Evolutionary conservation across 768 basidiomycete genomes (phyloP), one percentile per base, ranked within the genome.

Genomic region (Leccinum variicolor): DNA sequence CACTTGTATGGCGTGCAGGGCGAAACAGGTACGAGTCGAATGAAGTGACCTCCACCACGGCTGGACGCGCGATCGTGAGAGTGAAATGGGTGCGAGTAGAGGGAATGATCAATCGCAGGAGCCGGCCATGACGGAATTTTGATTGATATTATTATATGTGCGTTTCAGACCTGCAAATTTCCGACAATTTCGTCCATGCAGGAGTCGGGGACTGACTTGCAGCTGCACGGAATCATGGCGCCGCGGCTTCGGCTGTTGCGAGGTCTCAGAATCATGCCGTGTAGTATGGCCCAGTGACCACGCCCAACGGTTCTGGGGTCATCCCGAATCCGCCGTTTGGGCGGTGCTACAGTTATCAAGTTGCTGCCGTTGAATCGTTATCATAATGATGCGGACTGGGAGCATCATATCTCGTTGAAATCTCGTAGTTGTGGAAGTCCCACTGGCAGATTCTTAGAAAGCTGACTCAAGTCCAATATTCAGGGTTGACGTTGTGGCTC

Each of bases 81-180:
- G 11, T 14, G 11, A 13, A 7, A 51, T n/a, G n/a, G n/a, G n/a
- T 50, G 31, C 28, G 15, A 29, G 13, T 1, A 50, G 45, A 11
- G 14, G 11, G 10, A 6, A 46, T 10, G 53, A 63, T 65, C 60
- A 46, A 61, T 62, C 54, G 29, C 50, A 39, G 55, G 46, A 13
- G 6, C 51, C 49, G 14, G 21, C 47, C 21, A 53, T 46, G 23
- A 29, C 28, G 9, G 28, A 29, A 10, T 29, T 29, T 29, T 29
- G 28, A 29, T 29, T 29, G 28, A 29, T 29, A 10, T 29, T 9
- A 29, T 29, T 10, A 29, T 29, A 29, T 10, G 3, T 29, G 9
- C 28, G 10, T 29, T 29, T 29, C 28, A 29, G 28, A 29, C 28
- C 28, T 29, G 28, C 28, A 29, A 29, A 29, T 29, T 29, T 29